Percentiles rank a stretch among this genome's conserved stretches.
phyloP scores from a whole-genome alignment of 306 rosid genomes.

The Erythrophleum fordii region DNA sequence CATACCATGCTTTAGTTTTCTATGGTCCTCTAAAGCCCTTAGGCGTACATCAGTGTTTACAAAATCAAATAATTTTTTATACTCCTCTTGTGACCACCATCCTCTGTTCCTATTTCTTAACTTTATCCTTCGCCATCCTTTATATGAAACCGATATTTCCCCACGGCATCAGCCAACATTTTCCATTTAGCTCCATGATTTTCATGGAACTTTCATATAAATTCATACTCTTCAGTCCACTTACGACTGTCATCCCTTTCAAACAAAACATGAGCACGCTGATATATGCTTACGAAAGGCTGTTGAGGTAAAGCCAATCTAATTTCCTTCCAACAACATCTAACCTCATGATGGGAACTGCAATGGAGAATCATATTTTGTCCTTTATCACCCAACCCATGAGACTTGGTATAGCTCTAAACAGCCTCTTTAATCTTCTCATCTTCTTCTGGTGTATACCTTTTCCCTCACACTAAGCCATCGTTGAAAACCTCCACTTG shows the following conservation, averaged over 20 bases:
- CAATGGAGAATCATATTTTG: constrained; percentile 57
- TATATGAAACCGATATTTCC: constrained; percentile 67
- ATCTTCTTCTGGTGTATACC: constrained; percentile 80
- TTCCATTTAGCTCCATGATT: constrained; percentile 74
- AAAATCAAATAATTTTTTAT: constrained; percentile 66
- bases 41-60: constrained; percentile 68
- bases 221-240: constrained; percentile 73
- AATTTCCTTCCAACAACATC: constrained; percentile 78
- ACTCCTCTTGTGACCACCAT: constrained; percentile 69
- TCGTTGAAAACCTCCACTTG: constrained; percentile 57
- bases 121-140: constrained; percentile 83
- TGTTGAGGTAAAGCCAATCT: constrained; percentile 61
- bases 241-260: constrained; percentile 49
- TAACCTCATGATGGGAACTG: constrained; percentile 24
- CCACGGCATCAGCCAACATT: constrained; percentile 56
- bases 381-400: constrained; percentile 63
- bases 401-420: constrained; percentile 52
- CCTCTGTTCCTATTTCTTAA: constrained; percentile 46
- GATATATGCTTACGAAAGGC: constrained; percentile 39
- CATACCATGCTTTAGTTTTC: constrained; percentile 64
- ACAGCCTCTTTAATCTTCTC: constrained; percentile 57
- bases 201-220: constrained; percentile 40
- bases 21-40: constrained; percentile 54
- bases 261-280: constrained; percentile 68
- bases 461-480: constrained; percentile 52